Conservation (phyloP, 768 basidiomycete genomes). For the Tylopilus balloui region DNA sequence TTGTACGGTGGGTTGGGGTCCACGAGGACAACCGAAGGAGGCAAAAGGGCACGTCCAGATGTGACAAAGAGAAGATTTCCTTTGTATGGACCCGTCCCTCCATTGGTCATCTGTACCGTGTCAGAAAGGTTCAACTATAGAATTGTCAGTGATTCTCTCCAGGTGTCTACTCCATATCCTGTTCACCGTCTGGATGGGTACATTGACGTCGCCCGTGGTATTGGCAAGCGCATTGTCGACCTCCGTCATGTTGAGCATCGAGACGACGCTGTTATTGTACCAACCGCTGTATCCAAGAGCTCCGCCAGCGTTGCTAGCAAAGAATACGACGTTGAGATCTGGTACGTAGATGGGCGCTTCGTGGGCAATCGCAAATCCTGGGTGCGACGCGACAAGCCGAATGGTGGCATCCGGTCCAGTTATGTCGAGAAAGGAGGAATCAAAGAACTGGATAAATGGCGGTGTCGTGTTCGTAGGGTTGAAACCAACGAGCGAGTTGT, state of each 20-base stretch:
- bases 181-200: conserved; percentile 44
- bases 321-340: conserved; percentile 64
- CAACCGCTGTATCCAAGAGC: conserved; percentile 59
- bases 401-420: conserved; percentile 58
- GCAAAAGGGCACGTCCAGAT: conserved; percentile 59
- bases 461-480: conserved; percentile 58
- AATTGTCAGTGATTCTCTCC: conserved; percentile 1
- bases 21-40: conserved; percentile 62
- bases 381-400: conserved; percentile 56
- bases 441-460: conserved; percentile 58
- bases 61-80: conserved; percentile 57
- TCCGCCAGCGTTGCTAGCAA: conserved; percentile 68
- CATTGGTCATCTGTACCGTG: conserved; percentile 66
- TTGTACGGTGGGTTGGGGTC: conserved; percentile 64
- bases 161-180: neutral
- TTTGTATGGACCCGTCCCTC: conserved; percentile 60
- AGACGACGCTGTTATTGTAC: conserved; percentile 58
- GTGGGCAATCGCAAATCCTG: conserved; percentile 69
- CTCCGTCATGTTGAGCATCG: conserved; percentile 56
- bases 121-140: conserved; percentile 55
- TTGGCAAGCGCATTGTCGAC: conserved; percentile 44
- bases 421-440: conserved; percentile 51
- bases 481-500: conserved; percentile 42
- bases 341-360: conserved; percentile 71
- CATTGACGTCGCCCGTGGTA: conserved; percentile 38